Percentiles rank a stretch among this genome's conserved stretches.
phyloP scores from a whole-genome alignment of 2,329 filamentous ascomycete species.

The Apiospora kogelbergensis region DNA sequence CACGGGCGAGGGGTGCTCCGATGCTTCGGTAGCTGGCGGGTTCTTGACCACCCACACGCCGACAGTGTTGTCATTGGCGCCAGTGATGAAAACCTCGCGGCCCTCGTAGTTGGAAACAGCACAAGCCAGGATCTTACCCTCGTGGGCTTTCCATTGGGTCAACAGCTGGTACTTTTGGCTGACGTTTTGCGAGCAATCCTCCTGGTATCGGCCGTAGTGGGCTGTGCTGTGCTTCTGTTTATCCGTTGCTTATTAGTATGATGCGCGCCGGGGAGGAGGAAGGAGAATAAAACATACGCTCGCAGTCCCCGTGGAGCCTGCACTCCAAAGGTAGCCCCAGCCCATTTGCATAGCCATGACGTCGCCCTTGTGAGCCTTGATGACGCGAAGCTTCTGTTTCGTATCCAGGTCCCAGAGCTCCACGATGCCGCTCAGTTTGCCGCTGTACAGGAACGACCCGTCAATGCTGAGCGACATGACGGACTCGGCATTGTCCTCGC shows the following conservation, averaged over 20 bases:
- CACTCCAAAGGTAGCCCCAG: conserved; percentile 82
- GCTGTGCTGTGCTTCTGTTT: conserved; percentile 62
- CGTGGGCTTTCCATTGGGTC: conserved; percentile 77
- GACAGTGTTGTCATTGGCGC: conserved; percentile 87
- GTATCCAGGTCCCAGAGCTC: conserved; percentile 98
- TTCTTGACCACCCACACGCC: conserved; percentile 79
- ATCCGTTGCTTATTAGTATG: conserved; percentile 35
- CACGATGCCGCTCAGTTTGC: conserved; percentile 81
- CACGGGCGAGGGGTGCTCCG: conserved; percentile 32
- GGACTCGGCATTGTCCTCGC: conserved; percentile 61
- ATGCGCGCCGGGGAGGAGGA: conserved; percentile 43
- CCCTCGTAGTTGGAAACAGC: conserved; percentile 69
- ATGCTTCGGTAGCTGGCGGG: conserved; percentile 33
- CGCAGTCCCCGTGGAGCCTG: conserved; percentile 82
- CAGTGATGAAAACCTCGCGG: conserved; percentile 86
- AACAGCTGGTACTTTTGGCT: conserved; percentile 83
- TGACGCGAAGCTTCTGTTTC: conserved; percentile 81
- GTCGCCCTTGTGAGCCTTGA: conserved; percentile 78
- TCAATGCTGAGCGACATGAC: conserved; percentile 81
- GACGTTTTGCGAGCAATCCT: conserved; percentile 49
- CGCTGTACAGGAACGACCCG: conserved; percentile 89
- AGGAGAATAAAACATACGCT: conserved; percentile 55
- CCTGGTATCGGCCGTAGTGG: conserved; percentile 59
- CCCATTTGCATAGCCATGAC: conserved; percentile 85
- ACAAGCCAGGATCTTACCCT: conserved; percentile 85